A percentile compares a stretch with the other conserved stretches of the same genome.
These are phyloP conservation scores for Claviceps spartinae DNA, from an alignment of 2,329 filamentous ascomycete genomes.

Conservation along the genomic window DNA sequence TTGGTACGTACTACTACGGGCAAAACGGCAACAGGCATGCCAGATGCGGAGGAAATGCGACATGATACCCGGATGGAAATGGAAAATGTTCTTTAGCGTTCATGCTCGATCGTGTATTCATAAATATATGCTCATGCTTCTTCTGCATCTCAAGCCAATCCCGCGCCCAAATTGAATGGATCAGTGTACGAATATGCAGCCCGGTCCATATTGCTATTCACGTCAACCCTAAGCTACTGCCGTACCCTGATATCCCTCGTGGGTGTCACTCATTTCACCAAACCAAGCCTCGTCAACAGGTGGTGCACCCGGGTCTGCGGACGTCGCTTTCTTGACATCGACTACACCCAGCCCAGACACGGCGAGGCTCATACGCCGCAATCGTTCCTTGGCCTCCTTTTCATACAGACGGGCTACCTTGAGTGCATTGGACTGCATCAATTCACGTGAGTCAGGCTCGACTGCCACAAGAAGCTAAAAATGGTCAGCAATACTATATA, in stretches of 20 bases:
- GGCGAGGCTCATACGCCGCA: constrained; percentile 64
- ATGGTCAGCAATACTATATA: not conserved
- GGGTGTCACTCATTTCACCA: constrained; percentile 13
- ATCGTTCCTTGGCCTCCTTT: constrained; percentile 57
- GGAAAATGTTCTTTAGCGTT: not conserved
- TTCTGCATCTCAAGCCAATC: not conserved
- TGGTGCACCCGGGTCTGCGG: constrained; percentile 4
- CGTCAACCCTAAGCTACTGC: constrained; percentile 6
- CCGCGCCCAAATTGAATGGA: not conserved
- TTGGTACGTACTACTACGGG: not conserved
- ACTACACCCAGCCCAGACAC: constrained; percentile 60
- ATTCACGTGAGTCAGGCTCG: constrained; percentile 48
- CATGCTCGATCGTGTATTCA: not conserved
- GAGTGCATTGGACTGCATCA: constrained; percentile 58
- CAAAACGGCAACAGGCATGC: not conserved
- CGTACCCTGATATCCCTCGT: not conserved
- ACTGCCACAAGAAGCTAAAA: constrained; percentile 57
- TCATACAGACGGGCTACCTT: constrained; percentile 58
- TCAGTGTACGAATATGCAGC: not conserved
- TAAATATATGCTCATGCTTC: not conserved
- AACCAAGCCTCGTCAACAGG: constrained; percentile 21
- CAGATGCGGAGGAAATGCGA: not conserved
- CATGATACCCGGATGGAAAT: not conserved
- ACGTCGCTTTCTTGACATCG: constrained; percentile 11
- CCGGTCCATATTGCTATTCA: not conserved